Evolutionary conservation across 768 basidiomycete species (phyloP), one percentile per base, ranked within the genome.

Genomic region (Pleurotus giganteus): DNA sequence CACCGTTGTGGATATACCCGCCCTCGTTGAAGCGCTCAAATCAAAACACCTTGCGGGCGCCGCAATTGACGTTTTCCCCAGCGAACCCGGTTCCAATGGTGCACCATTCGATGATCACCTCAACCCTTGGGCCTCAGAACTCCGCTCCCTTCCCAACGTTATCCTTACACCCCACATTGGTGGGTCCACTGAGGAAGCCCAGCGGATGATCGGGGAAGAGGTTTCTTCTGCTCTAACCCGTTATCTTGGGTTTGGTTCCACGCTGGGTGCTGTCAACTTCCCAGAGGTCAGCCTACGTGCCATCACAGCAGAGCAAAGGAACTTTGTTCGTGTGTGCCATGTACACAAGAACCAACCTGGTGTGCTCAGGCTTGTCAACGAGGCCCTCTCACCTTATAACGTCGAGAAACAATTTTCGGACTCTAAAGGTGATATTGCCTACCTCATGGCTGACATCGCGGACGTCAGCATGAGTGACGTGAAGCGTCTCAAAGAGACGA

Each of bases 381-480:
- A 95, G 61, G 88, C 90, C 27, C 75, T 99, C 37, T 89, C 90
- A 46, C 88, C 92, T 34, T 94, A 95, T 81, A 98, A 99, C 71
- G 95, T 99, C 68, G 94, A 96, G 74, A 98, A 98, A 77, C 97
- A 98, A 73, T 98, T 88, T 72, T 94, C 96, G n/a, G 97, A 99
- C 67, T 94, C 92, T 43, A 93, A 93, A 74, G 90, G 89, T 57
- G 91, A 93, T 50, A 73, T 93, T 47, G 94, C 95, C 23, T 98
- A 98, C 71, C 81, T 99, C 59, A 89, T 99, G 85, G 95, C 95
- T 11, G 97, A 99, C 69, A 98, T 99, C 60, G 86, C 91, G 19
- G 83, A 92, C 59, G 94, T 98, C 61, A 91, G 89, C 66, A 81
- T 83, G 57, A 74, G 77, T 53, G 91, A 97, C 65, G 77, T 96